phyloP scores from a whole-genome alignment of 2,329 filamentous ascomycete genomes.

The Coniochaeta sp. region DNA sequence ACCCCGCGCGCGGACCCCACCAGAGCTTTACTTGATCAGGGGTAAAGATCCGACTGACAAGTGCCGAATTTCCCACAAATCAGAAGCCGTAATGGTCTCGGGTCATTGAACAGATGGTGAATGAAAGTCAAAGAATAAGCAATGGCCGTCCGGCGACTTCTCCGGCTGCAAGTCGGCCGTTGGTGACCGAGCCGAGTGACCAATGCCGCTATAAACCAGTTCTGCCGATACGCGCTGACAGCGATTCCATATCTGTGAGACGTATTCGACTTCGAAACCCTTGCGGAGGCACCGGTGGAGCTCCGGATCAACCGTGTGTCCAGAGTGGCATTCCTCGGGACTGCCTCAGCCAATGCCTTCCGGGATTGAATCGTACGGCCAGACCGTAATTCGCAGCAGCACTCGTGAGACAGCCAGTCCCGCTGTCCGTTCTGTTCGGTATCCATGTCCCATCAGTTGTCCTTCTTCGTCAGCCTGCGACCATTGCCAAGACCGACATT shows the following conservation, averaged over 20 bases:
- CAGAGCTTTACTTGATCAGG: neutral
- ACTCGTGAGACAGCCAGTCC: neutral
- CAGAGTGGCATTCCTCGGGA: no score
- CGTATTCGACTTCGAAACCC: no score
- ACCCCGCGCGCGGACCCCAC: neutral
- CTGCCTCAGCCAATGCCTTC: no score
- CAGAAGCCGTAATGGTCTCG: slow-evolving; percentile 6
- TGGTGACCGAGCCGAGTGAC: neutral
- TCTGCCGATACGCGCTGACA: no score
- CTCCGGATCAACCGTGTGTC: no score
- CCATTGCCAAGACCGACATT: slow-evolving; percentile 42
- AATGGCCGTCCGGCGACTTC: neutral
- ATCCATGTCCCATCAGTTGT: neutral
- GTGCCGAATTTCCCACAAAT: slow-evolving; percentile 29
- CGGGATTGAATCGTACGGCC: no score
- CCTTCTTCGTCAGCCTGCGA: slow-evolving; percentile 8
- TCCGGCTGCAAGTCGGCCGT: neutral
- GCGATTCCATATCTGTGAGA: no score
- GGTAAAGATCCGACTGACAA: slow-evolving; percentile 7
- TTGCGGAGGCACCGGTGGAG: no score
- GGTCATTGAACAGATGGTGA: neutral
- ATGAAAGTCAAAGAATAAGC: no score
- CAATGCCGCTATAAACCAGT: neutral
- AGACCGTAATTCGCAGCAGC: no score
- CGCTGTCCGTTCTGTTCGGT: neutral